These are phyloP conservation scores for Wickerhamomyces chambardii DNA, from an alignment of 805 yeast genomes.

Conservation along the genomic window DNA sequence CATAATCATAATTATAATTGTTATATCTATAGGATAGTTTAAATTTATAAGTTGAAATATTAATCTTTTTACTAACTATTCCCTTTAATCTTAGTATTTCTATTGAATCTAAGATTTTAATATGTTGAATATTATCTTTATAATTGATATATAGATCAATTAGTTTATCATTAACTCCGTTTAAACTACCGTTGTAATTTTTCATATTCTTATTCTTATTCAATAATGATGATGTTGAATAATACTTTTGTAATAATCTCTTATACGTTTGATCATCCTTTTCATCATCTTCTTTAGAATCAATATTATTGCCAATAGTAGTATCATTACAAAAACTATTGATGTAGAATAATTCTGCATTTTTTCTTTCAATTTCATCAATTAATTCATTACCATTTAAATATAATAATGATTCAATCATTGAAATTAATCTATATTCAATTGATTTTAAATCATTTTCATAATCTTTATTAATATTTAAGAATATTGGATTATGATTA, in stretches of 20 bases:
- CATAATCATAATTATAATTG: too few species aligned
- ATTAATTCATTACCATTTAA: constrained; percentile 53
- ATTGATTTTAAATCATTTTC: neutral
- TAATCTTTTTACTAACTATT: constrained; percentile 16
- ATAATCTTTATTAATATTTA: constrained; percentile 5
- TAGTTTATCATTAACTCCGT: neutral
- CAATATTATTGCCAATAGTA: constrained; percentile 1
- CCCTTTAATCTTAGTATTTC: constrained; percentile 27
- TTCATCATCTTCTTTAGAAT: constrained; percentile 15
- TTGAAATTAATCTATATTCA: constrained; percentile 32
- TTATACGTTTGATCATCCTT: constrained; percentile 31
- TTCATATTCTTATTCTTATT: constrained; percentile 2
- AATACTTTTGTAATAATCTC: constrained; percentile 28
- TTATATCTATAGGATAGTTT: constrained; percentile 10
- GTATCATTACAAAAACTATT: constrained; percentile 27
- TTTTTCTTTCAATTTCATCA: constrained; percentile 34
- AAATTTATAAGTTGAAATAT: constrained; percentile 14
- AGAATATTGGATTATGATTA: constrained; percentile 41
- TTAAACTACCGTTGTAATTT: neutral
- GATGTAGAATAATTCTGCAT: constrained; percentile 63
- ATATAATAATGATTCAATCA: constrained; percentile 26
- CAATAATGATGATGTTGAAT: constrained; percentile 4
- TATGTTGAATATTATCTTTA: neutral
- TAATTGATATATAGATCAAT: constrained; percentile 2
- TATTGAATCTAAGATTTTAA: constrained; percentile 17